Evolutionary conservation across 2,329 filamentous ascomycete species (phyloP).

Genomic region (Exophiala calicioides): DNA sequence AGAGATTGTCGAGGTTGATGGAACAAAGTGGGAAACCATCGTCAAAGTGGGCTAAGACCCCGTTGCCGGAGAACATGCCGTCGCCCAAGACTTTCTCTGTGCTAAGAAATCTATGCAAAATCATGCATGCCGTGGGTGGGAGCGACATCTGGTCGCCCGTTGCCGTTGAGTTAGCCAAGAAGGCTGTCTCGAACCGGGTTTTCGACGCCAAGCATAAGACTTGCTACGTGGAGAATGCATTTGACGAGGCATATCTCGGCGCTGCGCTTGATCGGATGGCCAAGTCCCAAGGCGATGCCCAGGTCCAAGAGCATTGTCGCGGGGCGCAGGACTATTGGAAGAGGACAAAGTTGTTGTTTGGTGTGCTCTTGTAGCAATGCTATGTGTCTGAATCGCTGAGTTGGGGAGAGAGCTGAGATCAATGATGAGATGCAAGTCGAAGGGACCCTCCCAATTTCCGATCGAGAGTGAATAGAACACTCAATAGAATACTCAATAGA

Average conservation of each 20-base stretch:
- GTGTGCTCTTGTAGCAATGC: too few relatives aligned
- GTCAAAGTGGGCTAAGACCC: background rate
- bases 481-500: too few relatives aligned
- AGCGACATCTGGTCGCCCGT: conserved; percentile 28
- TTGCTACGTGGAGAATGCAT: conserved; percentile 20
- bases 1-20: conserved; percentile 8
- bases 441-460: too few relatives aligned
- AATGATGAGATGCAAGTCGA: too few relatives aligned
- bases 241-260: conserved; percentile 26
- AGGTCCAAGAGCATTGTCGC: background rate
- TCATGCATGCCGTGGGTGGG: conserved; percentile 30
- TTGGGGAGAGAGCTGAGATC: too few relatives aligned
- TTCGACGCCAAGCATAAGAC: conserved; percentile 13
- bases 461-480: too few relatives aligned
- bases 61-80: conserved; percentile 27
- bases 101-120: conserved; percentile 23
- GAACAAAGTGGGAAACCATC: background rate
- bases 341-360: conserved; percentile 30
- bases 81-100: conserved; percentile 26
- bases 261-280: conserved; percentile 22
- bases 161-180: conserved; percentile 20
- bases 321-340: conserved; percentile 28
- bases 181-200: conserved; percentile 12
- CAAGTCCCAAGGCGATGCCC: background rate
- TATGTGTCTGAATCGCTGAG: too few relatives aligned